Conservation (phyloP, 164 flowering plant species). For the Nymphaea thermarum region DNA sequence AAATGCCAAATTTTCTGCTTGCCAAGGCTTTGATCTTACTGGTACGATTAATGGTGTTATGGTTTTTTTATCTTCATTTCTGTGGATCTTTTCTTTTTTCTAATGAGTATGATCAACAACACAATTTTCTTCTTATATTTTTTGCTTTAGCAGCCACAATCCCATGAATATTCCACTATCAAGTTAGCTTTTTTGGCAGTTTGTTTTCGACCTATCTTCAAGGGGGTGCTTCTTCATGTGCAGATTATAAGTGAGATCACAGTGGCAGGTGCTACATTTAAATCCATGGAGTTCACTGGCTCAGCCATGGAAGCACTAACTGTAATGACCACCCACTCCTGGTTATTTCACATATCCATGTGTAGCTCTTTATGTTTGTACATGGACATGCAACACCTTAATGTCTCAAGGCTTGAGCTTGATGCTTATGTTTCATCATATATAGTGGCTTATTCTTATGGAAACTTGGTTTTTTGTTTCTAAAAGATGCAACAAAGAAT, state of each 20-base stretch:
- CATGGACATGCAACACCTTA: neutral
- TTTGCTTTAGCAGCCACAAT: slow-evolving; percentile 16
- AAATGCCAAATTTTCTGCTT: slow-evolving; percentile 86
- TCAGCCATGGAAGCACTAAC: slow-evolving; percentile 77
- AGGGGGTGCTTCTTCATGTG: slow-evolving; percentile 4
- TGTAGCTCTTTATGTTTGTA: neutral
- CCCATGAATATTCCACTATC: no score
- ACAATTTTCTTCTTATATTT: slow-evolving; percentile 14
- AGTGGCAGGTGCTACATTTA: slow-evolving; percentile 94
- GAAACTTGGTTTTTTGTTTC: slow-evolving; percentile 1
- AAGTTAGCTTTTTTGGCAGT: no score
- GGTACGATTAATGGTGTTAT: slow-evolving; percentile 21
- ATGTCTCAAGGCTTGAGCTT: neutral
- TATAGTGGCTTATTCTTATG: neutral
- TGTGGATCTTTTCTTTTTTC: neutral
- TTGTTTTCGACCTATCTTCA: neutral
- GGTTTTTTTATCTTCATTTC: no score
- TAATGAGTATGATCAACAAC: no score
- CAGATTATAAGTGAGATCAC: slow-evolving; percentile 98
- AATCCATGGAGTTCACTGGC: slow-evolving; percentile 93
- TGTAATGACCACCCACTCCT: slow-evolving; percentile 28
- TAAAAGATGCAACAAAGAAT: slow-evolving; percentile 96
- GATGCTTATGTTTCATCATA: neutral
- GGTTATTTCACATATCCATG: neutral
- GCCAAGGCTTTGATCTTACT: slow-evolving; percentile 98